These are phyloP conservation scores for Aspergillus coremiiformis DNA, from an alignment of 495 filamentous ascomycete species.

Conservation along the genomic window DNA sequence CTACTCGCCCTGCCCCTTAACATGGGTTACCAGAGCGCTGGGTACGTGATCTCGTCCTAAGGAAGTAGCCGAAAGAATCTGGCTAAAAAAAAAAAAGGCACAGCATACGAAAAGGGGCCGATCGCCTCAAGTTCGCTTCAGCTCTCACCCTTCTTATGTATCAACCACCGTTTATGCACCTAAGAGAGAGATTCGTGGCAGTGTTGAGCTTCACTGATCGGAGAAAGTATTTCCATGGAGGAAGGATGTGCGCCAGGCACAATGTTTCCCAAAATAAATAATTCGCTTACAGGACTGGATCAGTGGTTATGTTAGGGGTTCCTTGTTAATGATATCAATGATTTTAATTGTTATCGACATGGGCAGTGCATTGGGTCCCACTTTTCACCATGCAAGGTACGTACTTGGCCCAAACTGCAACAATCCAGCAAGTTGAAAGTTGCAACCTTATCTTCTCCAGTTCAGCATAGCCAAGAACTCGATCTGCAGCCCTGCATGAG, in stretches of 20 bases:
- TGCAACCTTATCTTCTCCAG: slow-evolving; percentile 27
- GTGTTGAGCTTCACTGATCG: not conserved
- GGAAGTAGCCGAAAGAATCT: too few species aligned
- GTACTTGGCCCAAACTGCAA: slow-evolving; percentile 20
- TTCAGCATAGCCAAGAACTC: not conserved
- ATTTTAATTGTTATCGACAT: slow-evolving; percentile 13
- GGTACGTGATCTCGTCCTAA: slow-evolving; percentile 1
- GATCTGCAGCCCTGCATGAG: slow-evolving; percentile 1
- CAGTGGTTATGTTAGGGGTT: not conserved
- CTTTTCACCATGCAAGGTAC: slow-evolving; percentile 30
- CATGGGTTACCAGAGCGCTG: slow-evolving; percentile 12
- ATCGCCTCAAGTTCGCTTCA: not conserved
- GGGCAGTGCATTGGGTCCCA: slow-evolving; percentile 7
- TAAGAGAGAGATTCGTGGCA: not conserved
- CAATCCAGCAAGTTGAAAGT: too few species aligned
- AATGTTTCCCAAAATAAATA: not conserved
- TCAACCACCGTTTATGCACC: not conserved
- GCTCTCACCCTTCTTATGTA: not conserved
- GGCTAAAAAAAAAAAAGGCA: not conserved
- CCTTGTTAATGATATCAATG: not conserved
- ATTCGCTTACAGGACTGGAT: not conserved
- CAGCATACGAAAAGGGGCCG: not conserved
- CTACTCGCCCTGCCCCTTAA: slow-evolving; percentile 6
- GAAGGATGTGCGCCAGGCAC: not conserved
- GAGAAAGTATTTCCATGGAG: not conserved